Base-by-base conservation (phyloP, 305 asterid genomes). In the Nicotiana rustica region DNA sequence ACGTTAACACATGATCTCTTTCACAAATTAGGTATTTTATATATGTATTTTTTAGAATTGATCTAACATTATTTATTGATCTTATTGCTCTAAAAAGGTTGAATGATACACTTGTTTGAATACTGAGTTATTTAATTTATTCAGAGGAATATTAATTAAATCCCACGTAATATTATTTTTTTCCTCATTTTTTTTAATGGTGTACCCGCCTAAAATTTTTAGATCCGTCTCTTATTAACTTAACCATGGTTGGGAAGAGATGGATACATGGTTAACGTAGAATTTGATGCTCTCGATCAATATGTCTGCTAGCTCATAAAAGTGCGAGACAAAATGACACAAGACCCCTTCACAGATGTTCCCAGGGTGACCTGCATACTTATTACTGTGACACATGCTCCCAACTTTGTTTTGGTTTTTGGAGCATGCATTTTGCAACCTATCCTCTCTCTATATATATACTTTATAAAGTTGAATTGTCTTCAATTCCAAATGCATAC, bases 401-500 rank as follows among this genome's bases (percentile, higher is more conserved):
- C 21, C 14, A 44, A 29, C 14, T 10, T 21, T 62, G 69, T 25
- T 12, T 12, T 21, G 5, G 15, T 64, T 12, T 62, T 64, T 12
- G 38, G 69, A 64, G 69, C 18, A 64, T 25, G 52, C 52, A 44
- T 44, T 29, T 29, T 29, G 31, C 31, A 29, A 29, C 52, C 31
- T 19, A n/a, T 60, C 0, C 4, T 52, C 3, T 47, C 2, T 47
- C 2, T 13, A 13, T 1, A 13, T 55, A 15, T 14, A 56, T 9
- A 55, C 6, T 55, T 4, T 25, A 73, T 52, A 25, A 52, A 52
- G 29, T 52, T 52, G 80, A 75, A 52, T 25, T 15, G 65, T 75
- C 65, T 52, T 75, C 29, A 73, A 52, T 52, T 75, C 79, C 79
- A 73, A 25, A 75, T 29, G 21, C 47, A 73, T 71, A 71, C 19